These are phyloP conservation scores for Ustilago xerochloae DNA, from an alignment of 1,284 basidiomycete species.

Conservation along the genomic window DNA sequence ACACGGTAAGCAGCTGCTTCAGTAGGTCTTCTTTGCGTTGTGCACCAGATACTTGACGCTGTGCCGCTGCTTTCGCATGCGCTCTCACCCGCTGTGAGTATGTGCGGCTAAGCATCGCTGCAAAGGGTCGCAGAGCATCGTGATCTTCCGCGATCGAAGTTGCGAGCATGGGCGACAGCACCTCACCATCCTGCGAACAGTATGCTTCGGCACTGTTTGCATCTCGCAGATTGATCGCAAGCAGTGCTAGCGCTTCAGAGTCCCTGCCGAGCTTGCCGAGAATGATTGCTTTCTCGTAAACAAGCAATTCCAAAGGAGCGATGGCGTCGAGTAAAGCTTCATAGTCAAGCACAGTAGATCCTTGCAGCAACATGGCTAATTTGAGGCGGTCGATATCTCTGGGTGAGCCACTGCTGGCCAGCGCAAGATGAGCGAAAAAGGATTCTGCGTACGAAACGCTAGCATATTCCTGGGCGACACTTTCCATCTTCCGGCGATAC, in stretches of 20 bases:
- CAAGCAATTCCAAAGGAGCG: conserved; percentile 12
- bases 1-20: conserved; percentile 43
- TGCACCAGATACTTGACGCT: conserved; percentile 4
- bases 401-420: conserved; percentile 27
- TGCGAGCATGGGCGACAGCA: conserved; percentile 52
- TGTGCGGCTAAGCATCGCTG: conserved; percentile 38
- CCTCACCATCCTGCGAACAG: conserved; percentile 55
- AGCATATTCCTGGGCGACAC: conserved; percentile 36
- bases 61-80: conserved; percentile 18
- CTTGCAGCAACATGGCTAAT: conserved; percentile 55
- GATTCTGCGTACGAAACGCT: conserved; percentile 54
- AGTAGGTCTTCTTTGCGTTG: conserved; percentile 39
- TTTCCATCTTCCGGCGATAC: conserved; percentile 21
- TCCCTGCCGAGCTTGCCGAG: conserved; percentile 51
- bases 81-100: conserved; percentile 39
- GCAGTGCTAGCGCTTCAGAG: conserved; percentile 47
- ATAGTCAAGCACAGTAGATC: conserved; percentile 47
- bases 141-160: conserved; percentile 41
- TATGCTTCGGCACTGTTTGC: conserved; percentile 60
- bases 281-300: conserved; percentile 54
- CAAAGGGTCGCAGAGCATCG: conserved; percentile 31
- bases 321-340: conserved; percentile 22
- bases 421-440: conserved; percentile 56
- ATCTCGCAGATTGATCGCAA: conserved; percentile 54
- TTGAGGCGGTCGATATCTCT: conserved; percentile 48